Evolutionary conservation across 2,329 filamentous ascomycete species (phyloP), one percentile per base, ranked within the genome.

Genomic region (Fusarium domesticum): DNA sequence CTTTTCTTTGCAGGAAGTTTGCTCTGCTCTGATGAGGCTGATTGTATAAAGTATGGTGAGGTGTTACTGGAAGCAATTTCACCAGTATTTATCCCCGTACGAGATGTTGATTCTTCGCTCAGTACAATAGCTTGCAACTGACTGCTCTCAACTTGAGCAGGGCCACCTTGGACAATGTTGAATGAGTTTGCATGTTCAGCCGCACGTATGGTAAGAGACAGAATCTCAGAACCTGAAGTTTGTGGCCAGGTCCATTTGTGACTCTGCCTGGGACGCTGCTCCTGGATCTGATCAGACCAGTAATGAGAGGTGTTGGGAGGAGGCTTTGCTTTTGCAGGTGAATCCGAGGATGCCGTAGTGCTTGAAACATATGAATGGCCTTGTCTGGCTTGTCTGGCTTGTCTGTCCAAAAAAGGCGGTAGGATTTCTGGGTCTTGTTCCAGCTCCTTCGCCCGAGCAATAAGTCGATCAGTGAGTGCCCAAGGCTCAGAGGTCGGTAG

Each of bases 381-480:
- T 11, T 28, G 3, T 28, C 23, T 28, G 23, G 33, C 14, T 36
- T 28, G 28, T 35, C 14, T 34, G 39, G 42, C 30, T 34, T 35
- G 32, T 37, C 19, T 35, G 41, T 40, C n/a, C n/a, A n/a, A n/a
- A n/a, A 39, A 36, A 18, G 57, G 48, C 18, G 53, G 44, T 25
- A 30, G 42, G 37, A 50, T 51, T 28, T 49, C 42, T 6, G 56
- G 37, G 33, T 63, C 54, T 17, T 36, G 42, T 43, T 63, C 60
- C 8, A 66, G 51, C 17, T 50, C 49, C 49, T 58, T 61, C 10
- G 62, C 64, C 31, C 53, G 48, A 18, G 55, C 48, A 39, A 70
- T 68, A 16, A 68, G 51, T 18, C 62, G 57, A 42, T 70, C 68
- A 4, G 68, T 70, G 36, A 62, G 51, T 19, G 48, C 56, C 68